Evolutionary conservation across 352 stramenopile genomes (phyloP), one percentile per base, ranked within the genome.

Genomic region (Phytophthora idaei): DNA sequence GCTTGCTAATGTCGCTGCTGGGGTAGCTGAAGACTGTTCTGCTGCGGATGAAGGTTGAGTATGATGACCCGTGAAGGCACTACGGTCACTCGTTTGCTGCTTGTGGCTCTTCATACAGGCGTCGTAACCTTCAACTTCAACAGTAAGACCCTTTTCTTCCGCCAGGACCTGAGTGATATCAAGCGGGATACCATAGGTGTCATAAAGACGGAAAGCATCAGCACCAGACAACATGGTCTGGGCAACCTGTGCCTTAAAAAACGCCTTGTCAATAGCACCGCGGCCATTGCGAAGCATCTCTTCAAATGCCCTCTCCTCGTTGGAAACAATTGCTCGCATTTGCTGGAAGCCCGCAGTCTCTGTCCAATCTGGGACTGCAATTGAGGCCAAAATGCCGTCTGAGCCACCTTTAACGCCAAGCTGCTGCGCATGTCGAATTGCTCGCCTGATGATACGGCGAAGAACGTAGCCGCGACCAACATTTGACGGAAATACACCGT

Each of bases 381-480:
- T 80, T 25, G 77, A 61, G 27, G 78, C 77, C 49, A 94, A 58
- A 7, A 70, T 68, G 15, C 66, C 61, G 50, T 73, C 66, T 34
- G 65, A 55, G 14, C 74, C 71, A 49, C 75, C 53, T 2, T 74
- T 32, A 7, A 93, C 83, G 36, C 80, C 79, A 29, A 81, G 77
- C 31, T 88, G 74, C 51, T 93, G 84, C 5, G 80, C 87, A 50
- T 89, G 77, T 9, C 85, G 82, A 60, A 95, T 93, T 4, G 81
- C 85, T 7, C 96, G 91, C n/a, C 96, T 85, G 45, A 99, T 79
- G 17, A 99, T 95, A 60, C 97, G 91, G 41, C 97, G 84, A 31
- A 99, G 65, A 12, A 99, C 96, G 73, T 99, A 99, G 27, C 97
- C 97, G 42, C 97, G 89, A 12, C 96, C 96, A 55, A 98, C 91